Evolutionary conservation across 768 basidiomycete species (phyloP).

Genomic region (Lactifluus piperatus): DNA sequence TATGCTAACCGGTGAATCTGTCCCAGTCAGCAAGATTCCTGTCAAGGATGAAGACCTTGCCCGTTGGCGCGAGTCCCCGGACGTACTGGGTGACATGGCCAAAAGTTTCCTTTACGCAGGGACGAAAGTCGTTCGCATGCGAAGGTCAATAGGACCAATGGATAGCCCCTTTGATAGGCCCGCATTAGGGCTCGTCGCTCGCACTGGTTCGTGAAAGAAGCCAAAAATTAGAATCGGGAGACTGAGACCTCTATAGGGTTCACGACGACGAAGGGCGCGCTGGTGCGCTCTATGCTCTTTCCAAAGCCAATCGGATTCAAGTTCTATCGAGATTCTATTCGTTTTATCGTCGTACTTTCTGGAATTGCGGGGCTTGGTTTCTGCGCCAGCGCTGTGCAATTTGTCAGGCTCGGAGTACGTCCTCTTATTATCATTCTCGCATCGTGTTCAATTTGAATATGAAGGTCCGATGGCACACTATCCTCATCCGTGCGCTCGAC

Average conservation of each 20-base stretch:
- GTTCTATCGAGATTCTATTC: constrained; percentile 87
- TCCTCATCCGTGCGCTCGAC: constrained; percentile 85
- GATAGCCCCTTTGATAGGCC: constrained; percentile 47
- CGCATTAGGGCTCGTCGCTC: constrained; percentile 73
- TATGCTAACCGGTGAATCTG: constrained; percentile 98
- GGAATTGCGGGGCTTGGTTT: constrained; percentile 91
- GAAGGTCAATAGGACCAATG: constrained; percentile 43
- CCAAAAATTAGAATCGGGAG: not conserved
- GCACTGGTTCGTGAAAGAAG: constrained; percentile 53
- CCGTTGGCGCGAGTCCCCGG: constrained; percentile 59
- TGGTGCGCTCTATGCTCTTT: constrained; percentile 96
- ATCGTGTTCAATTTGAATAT: constrained; percentile 1
- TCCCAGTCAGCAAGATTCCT: constrained; percentile 88
- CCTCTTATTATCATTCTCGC: not conserved
- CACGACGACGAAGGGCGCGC: constrained; percentile 94
- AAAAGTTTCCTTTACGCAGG: constrained; percentile 87
- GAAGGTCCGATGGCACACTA: constrained; percentile 84
- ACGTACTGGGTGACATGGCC: constrained; percentile 49
- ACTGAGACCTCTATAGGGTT: constrained; percentile 48
- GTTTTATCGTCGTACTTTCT: constrained; percentile 87
- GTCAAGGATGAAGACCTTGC: constrained; percentile 70
- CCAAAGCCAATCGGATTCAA: constrained; percentile 99
- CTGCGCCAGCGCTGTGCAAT: constrained; percentile 84
- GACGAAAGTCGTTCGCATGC: constrained; percentile 81
- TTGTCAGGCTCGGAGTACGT: constrained; percentile 79